Percentiles rank a stretch among this genome's conserved stretches.
Conservation (phyloP, 805 yeast species). For the Nakazawaea pomicola region DNA sequence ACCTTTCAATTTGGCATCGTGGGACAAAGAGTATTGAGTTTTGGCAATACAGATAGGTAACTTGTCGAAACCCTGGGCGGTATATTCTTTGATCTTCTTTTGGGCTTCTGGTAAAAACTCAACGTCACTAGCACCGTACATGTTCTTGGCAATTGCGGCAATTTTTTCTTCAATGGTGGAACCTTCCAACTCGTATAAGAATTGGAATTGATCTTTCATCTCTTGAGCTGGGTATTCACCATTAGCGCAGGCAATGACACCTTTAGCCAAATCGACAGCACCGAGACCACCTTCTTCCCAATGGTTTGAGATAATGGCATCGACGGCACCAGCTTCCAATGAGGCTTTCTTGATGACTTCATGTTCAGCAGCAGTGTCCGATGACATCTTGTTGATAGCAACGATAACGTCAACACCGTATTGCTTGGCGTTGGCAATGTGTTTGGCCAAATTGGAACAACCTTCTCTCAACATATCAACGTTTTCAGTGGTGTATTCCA, state of each 20-base stretch:
- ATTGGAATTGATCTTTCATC: constrained; percentile 44
- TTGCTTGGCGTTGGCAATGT: constrained; percentile 76
- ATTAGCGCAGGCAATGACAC: constrained; percentile 69
- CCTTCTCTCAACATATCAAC: constrained; percentile 74
- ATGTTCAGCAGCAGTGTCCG: constrained; percentile 79
- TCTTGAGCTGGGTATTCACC: constrained; percentile 32
- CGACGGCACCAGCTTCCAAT: constrained; percentile 85
- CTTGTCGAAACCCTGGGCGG: constrained; percentile 82
- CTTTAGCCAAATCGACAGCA: constrained; percentile 76
- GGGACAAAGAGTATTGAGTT: constrained; percentile 94
- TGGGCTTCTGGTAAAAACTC: constrained; percentile 81
- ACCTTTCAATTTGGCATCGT: constrained; percentile 89
- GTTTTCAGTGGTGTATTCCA: constrained; percentile 76
- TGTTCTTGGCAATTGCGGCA: constrained; percentile 69
- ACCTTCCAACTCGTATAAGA: constrained; percentile 62
- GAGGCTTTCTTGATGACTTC: constrained; percentile 77
- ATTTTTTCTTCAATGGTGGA: constrained; percentile 77
- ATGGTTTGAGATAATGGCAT: constrained; percentile 86
- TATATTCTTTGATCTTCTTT: constrained; percentile 74
- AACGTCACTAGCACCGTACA: constrained; percentile 89
- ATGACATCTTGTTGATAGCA: constrained; percentile 83
- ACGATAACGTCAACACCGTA: constrained; percentile 92
- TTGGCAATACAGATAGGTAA: constrained; percentile 96
- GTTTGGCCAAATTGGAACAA: constrained; percentile 85
- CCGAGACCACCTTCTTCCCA: constrained; percentile 97